Base-by-base conservation (phyloP, 371 early-diverging fungal genomes). In the Mortierella sp. region DNA sequence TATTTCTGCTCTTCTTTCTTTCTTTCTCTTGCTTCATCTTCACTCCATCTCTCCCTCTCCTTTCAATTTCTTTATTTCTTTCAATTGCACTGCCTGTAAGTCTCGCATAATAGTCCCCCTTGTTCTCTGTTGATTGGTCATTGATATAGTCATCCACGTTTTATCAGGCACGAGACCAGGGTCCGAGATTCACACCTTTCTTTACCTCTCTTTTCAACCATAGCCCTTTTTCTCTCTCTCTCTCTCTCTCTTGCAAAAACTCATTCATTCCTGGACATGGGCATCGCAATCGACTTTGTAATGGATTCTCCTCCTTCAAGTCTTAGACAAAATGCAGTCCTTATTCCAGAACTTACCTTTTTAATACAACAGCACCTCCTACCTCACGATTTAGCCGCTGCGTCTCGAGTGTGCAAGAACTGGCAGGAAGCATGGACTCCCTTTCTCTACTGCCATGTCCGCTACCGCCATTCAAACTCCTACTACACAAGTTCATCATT, bases 391-490 rank as follows among this genome's bases (percentile, higher is more conserved):
- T 52, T 79, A n/a, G 74, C 80, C 32, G 28, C 41, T 24, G 80
- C 80, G 9, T 67, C 74, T 13, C 59, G 67, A 3, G 80, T 79
- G 45, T 74, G 67, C 60, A 69, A 40, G 53, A 70, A 60, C 53
- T 79, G 80, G 80, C 63, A 70, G 57, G 74, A 79, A 24, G 68
- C 65, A 9, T 79, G 80, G 80, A 63, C 58, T 8, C 74, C 80
- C 10, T 79, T 70, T 11, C 68, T 79, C 16, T 79, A 74, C 61
- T 60, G 67, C 28, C 19, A 70, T 3, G 80, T 79, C 15, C 70
- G 58, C 2, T 79, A 67, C 57, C 67, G 63, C 61, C 69, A 62
- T 1, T 66, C 3, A 43, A 10, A 40, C 22, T 65, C 60, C 19
- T 45, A 24, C 55, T 55, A 22, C 8, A 55, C 55, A 55, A 55